Evolutionary conservation across 78 protist species (phyloP), one percentile per base, ranked within the genome.

Genomic region (Mastigamoeba balamuthi): DNA sequence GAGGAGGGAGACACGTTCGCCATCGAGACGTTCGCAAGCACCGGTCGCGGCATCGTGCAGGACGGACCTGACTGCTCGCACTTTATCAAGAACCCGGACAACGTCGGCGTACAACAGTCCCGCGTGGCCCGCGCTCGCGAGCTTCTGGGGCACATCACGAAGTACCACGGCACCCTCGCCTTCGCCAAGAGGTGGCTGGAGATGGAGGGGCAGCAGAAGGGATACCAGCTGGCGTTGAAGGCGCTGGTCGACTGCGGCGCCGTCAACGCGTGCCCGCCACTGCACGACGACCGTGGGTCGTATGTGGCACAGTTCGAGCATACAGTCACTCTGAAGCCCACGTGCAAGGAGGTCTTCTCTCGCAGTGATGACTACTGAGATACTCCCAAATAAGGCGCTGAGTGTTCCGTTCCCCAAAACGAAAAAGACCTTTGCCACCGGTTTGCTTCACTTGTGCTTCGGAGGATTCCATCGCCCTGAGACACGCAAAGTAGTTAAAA

Each of bases 1-100:
- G 93, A 95, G 64, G 98, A 96, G 68, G 96, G 97, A 39, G 99
- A 97, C 76, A 25, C 90, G 40, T 98, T 74, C 41, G 99, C 99
- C n/a, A 95, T 98, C 30, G 99, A 98, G 74, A 98, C 99, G 27
- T 98, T 98, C 74, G 99, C 99, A 69, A 39, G 67, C 36, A 83
- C 88, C 23, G 88, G 88, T 70, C 76, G 52, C 42, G 94, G 92
- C 36, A 33, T 69, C n/a, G 95, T 94, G 0, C 5, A 40, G 8
- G 98, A 92, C 66, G 97, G 91, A 75, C 35, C 78, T 23, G 98
- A 94, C 39, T 89, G 95, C 85, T 67, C 84, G 27, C 99, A 97
- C 82, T 97, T 89, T 81, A 95, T 95, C 97, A 83, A 69, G 30
- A 69, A 38, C 43, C n/a, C 17, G 17, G 58, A 48, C 58, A 17